phyloP scores from a whole-genome alignment of 2,329 filamentous ascomycete genomes.

The Epicoccum sorghinum region DNA sequence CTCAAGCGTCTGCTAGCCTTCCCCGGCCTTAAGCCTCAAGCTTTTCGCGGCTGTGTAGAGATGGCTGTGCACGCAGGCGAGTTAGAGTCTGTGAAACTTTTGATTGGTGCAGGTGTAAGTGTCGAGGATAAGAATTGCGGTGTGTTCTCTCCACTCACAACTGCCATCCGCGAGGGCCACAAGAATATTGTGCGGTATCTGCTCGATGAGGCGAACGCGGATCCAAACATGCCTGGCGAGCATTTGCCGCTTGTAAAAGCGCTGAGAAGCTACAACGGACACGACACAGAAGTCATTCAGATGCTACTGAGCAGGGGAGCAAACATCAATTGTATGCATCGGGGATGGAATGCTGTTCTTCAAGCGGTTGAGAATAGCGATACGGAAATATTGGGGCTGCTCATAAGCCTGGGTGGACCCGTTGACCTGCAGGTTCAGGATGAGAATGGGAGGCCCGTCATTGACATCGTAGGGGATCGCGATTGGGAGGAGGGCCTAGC shows the following conservation, averaged over 20 bases:
- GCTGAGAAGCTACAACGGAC: slow-evolving; percentile 64
- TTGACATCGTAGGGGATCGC: slow-evolving; percentile 41
- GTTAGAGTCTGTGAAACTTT: slow-evolving; percentile 69
- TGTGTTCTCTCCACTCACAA: slow-evolving; percentile 72
- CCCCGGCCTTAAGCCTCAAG: slow-evolving; percentile 61
- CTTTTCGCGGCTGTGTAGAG: slow-evolving; percentile 71
- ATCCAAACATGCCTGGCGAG: slow-evolving; percentile 71
- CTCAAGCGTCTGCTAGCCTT: slow-evolving; percentile 63
- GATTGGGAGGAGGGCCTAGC: slow-evolving; percentile 45
- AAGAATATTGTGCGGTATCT: slow-evolving; percentile 67
- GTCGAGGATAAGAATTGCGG: slow-evolving; percentile 76
- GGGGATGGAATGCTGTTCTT: slow-evolving; percentile 43
- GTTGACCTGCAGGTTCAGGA: slow-evolving; percentile 39
- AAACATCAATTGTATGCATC: slow-evolving; percentile 65
- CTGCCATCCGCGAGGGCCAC: slow-evolving; percentile 67
- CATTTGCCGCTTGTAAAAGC: slow-evolving; percentile 75
- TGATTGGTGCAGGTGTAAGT: slow-evolving; percentile 67
- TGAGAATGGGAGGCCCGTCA: slow-evolving; percentile 35
- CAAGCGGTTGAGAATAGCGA: slow-evolving; percentile 46
- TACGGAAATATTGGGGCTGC: slow-evolving; percentile 35
- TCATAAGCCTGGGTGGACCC: slow-evolving; percentile 41
- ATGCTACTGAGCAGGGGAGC: slow-evolving; percentile 68
- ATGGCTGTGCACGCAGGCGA: slow-evolving; percentile 71
- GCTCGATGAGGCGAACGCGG: slow-evolving; percentile 65
- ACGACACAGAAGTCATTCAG: slow-evolving; percentile 65